Evolutionary conservation across 306 rosid species (phyloP), one percentile per base, ranked within the genome.

Genomic region (Dryas drummondii): DNA sequence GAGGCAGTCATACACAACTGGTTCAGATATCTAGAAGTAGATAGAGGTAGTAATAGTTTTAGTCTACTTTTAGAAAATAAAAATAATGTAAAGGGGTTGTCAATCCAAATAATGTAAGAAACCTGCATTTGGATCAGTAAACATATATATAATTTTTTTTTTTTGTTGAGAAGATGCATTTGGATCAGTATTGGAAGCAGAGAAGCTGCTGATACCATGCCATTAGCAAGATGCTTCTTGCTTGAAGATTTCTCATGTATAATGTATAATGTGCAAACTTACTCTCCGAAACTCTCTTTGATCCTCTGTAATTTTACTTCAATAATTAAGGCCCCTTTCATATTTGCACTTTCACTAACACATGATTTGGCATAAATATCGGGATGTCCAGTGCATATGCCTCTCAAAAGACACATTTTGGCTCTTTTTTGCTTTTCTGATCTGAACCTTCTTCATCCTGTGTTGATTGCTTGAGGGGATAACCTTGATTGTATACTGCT

Each of bases 1-100:
- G 22, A n/a, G 51, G 79, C 26, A 13, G 37, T 27, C 14, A 22
- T 45, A 1, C 13, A n/a, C 1, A 67, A n/a, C 32, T 5, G 67
- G 67, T 9, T 22, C 22, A 12, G 37, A 69, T 22, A 53, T 55
- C 68, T 32, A 40, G 40, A 55, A 16, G 32, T 55, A 19, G 61
- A 22, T 52, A 40, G 4, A 37, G 51, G 66, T 7, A 54, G 62
- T 67, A 70, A 54, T 50, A 47, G 50, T 41, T 65, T 49, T 22
- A 22, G 22, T 22, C 22, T 22, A 22, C 22, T 22, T 22, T 22
- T 40, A 44, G 40, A 70, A 63, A 66, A 54, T 54, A 73, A 70
- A 65, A 47, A 49, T 71, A 80, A 68, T 58, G 57, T 9, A 46
- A 27, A 68, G 32, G 15, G 15, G 58, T 58, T 59, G 7, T 44